These are phyloP conservation scores for Fomes fomentarius DNA, from an alignment of 1,284 basidiomycete species.

Conservation along the genomic window DNA sequence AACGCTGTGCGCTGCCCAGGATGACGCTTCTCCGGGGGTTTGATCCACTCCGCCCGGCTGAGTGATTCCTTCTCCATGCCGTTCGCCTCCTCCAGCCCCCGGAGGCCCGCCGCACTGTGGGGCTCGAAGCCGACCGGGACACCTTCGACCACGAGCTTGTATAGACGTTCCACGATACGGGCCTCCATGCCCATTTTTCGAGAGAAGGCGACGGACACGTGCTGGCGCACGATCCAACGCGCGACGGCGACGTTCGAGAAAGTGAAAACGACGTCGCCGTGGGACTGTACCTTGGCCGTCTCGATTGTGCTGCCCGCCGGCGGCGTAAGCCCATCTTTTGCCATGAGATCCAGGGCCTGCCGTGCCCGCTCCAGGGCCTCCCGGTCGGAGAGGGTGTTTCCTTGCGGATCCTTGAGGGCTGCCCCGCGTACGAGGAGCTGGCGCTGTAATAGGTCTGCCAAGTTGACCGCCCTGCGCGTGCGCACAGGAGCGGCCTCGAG, in stretches of 20 bases:
- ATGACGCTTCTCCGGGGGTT: too few relatives aligned
- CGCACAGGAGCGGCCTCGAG: too few relatives aligned
- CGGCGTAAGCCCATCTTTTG: not conserved
- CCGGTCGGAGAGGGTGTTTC: not conserved
- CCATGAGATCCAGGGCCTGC: not conserved
- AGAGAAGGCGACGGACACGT: constrained; percentile 3
- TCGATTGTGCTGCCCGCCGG: not conserved
- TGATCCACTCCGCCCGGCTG: too few relatives aligned
- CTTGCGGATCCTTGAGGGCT: not conserved
- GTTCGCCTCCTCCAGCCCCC: too few relatives aligned
- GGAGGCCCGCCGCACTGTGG: not conserved
- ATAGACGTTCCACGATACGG: not conserved
- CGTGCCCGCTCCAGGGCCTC: not conserved
- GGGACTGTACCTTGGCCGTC: not conserved
- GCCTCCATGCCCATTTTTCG: constrained; percentile 4
- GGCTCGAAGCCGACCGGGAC: too few relatives aligned
- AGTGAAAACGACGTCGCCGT: constrained; percentile 1
- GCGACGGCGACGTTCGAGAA: not conserved
- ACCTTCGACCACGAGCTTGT: constrained; percentile 7
- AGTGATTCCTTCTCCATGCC: too few relatives aligned
- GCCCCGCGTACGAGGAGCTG: constrained; percentile 2
- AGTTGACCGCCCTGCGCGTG: too few relatives aligned
- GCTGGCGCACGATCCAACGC: not conserved
- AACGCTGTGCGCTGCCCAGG: not conserved
- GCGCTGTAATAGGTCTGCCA: too few relatives aligned